Evolutionary conservation across 352 stramenopile genomes (phyloP), one percentile per base, ranked within the genome.

Genomic region (Pythium aquatile): DNA sequence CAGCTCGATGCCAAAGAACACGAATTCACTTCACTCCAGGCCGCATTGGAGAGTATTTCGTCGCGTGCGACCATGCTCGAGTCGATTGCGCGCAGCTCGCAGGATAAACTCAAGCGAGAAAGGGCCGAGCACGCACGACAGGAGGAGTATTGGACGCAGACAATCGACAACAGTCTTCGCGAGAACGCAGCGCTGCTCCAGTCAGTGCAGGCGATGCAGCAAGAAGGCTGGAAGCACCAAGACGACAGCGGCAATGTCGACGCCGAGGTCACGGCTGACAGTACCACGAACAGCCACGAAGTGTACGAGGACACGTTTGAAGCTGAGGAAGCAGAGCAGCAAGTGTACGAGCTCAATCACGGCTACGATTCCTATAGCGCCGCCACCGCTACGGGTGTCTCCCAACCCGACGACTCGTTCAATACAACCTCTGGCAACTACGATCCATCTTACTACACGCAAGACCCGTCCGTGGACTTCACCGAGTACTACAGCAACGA

Each of bases 71-170:
- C 80, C 13, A 73, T 87, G 57, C 68, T 91, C 30, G 78, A 91
- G 65, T 79, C 70, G 5, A 80, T 91, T 32, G 78, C 80, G n/a
- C 68, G 76, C 0, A 77, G 64, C 26, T 73, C 82, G 1, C 79
- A 91, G 47, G 77, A 85, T 29, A 88, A 85, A 32, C 48, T 91
- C 5, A 69, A 68, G 26, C 77, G 69, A 33, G 82, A 91, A 28
- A 77, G 80, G 5, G 68, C 58, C 4, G 80, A 88, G 47, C 74
- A 79, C 30, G 65, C 48, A 1, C 73, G 70, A 9, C 79, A 83
- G 35, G 80, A 88, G 69, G 74, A 81, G 26, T 62, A 63, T 9
- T 70, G 85, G 69, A 71, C 81, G 17, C 58, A 74, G 30, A 77
- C 79, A 14, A 72, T 91, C 26, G 69, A 83, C 30, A 57, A 55